These are phyloP conservation scores for Nicotiana noctiflora DNA, from an alignment of 257 asterid species.

Conservation along the genomic window DNA sequence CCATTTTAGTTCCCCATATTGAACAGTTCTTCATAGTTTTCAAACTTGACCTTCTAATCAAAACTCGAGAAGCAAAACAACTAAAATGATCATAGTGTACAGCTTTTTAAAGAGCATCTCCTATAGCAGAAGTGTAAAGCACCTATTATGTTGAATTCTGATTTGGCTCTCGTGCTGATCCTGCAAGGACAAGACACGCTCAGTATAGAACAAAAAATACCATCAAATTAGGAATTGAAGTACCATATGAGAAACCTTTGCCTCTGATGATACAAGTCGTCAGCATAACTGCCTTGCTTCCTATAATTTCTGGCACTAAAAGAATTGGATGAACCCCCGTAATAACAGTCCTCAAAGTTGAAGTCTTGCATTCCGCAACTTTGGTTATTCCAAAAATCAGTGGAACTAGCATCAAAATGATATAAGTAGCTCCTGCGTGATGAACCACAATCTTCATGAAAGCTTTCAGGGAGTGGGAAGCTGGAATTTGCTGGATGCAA, in stretches of 20 bases:
- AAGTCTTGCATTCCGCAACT: background rate
- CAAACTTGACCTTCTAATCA: background rate
- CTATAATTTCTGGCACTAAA: background rate
- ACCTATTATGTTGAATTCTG: slow-evolving; percentile 8
- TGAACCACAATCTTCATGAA: slow-evolving; percentile 8
- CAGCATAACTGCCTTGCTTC: background rate
- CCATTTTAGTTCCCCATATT: background rate
- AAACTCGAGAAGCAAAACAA: background rate
- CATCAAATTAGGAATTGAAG: background rate
- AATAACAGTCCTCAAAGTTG: background rate
- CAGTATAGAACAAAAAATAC: background rate
- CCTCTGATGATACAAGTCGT: background rate
- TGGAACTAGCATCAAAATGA: slow-evolving; percentile 6
- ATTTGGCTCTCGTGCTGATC: background rate
- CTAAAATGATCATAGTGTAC: background rate
- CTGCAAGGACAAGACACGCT: slow-evolving; percentile 2
- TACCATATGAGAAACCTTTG: background rate
- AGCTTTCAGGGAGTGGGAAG: background rate
- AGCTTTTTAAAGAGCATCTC: background rate
- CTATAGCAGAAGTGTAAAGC: background rate
- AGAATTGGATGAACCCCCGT: background rate
- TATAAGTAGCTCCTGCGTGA: background rate
- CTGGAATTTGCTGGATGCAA: slow-evolving; percentile 4
- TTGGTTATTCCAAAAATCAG: slow-evolving; percentile 1
- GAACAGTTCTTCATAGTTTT: background rate